phyloP scores from a whole-genome alignment of 495 filamentous ascomycete species.

The Hypoxylon subgilvum region DNA sequence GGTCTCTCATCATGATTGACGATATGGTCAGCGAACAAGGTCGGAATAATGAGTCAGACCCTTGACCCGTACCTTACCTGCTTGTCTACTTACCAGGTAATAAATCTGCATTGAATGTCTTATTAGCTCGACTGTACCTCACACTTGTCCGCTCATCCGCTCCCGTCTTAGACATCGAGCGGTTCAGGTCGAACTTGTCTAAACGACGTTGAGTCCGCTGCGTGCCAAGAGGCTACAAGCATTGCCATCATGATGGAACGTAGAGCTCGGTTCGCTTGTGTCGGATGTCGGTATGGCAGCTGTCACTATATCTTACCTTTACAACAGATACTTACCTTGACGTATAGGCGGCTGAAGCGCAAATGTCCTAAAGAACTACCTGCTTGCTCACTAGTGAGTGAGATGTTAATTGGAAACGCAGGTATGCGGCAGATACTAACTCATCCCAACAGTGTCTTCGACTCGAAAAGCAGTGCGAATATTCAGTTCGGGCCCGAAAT shows the following conservation, averaged over 20 bases:
- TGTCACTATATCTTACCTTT: not conserved
- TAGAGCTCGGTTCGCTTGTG: constrained; percentile 29
- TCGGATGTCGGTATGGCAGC: constrained; percentile 24
- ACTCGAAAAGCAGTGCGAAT: constrained; percentile 46
- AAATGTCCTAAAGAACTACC: constrained; percentile 54
- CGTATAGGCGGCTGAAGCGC: constrained; percentile 43
- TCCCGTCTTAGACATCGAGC: not conserved
- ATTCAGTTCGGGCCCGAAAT: constrained; percentile 40
- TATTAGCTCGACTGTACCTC: not conserved
- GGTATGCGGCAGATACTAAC: constrained; percentile 34
- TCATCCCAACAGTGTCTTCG: constrained; percentile 45
- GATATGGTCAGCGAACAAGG: too few species aligned
- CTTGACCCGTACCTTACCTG: too few species aligned
- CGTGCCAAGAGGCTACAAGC: not conserved
- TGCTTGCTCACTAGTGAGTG: constrained; percentile 47
- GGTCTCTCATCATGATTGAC: too few species aligned
- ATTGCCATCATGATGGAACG: constrained; percentile 6
- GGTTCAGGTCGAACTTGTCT: not conserved
- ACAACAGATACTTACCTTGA: not conserved
- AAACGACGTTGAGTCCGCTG: not conserved
- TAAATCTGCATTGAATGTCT: not conserved
- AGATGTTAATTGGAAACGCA: constrained; percentile 20
- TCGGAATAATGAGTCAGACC: too few species aligned
- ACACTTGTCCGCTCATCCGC: constrained; percentile 16
- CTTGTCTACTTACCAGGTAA: too few species aligned